Evolutionary conservation across 306 rosid species (phyloP).

Genomic region (Quercus mongolica): DNA sequence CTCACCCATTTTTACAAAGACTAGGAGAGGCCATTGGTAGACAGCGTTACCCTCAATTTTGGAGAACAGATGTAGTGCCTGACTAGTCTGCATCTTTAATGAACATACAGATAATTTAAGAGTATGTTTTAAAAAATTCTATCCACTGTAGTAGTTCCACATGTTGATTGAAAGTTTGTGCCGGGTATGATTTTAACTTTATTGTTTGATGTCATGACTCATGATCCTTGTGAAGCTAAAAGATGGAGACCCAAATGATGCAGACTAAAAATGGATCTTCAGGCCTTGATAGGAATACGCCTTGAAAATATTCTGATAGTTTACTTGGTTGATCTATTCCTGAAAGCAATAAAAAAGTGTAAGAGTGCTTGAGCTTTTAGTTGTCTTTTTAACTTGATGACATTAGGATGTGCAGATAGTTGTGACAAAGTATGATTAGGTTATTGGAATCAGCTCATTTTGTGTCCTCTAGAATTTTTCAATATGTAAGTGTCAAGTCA

Average conservation of each 20-base stretch:
- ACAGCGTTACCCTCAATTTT: too few relatives aligned
- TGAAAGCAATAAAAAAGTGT: too few relatives aligned
- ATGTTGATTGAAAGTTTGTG: neutral
- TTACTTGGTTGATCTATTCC: neutral
- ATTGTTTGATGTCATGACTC: neutral
- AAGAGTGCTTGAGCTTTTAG: too few relatives aligned
- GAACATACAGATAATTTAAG: neutral
- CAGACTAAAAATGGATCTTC: neutral
- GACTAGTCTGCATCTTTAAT: neutral
- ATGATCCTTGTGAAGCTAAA: neutral
- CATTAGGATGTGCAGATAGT: too few relatives aligned
- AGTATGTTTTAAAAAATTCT: neutral
- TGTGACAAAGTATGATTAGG: too few relatives aligned
- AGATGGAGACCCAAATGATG: neutral
- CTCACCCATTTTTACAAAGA: too few relatives aligned
- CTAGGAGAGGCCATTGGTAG: too few relatives aligned
- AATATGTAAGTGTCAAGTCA: neutral
- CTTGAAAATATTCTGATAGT: neutral
- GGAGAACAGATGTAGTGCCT: neutral
- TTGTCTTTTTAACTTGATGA: too few relatives aligned
- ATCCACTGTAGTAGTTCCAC: neutral
- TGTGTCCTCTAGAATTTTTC: neutral
- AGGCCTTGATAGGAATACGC: neutral
- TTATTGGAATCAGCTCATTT: neutral
- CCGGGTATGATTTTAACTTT: neutral